A percentile compares a stretch with the other conserved stretches of the same genome.
These are phyloP conservation scores for Chenopodium berlandieri DNA, from an alignment of 148 eudicot species.

Conservation along the genomic window DNA sequence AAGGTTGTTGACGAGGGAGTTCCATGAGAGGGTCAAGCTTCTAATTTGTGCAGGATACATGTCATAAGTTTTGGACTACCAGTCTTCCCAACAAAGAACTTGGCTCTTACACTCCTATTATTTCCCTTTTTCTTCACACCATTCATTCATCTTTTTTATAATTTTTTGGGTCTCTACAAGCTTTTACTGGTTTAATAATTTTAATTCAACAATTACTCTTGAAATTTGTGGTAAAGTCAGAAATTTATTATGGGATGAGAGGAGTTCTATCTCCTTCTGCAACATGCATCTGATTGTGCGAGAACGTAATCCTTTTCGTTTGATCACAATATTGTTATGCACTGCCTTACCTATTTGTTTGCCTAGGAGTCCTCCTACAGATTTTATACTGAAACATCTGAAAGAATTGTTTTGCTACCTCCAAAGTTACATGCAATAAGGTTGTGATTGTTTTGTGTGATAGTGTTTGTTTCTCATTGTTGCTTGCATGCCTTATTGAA, in stretches of 20 bases:
- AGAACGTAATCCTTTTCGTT: background rate
- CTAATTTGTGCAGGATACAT: background rate
- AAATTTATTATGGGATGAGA: no score
- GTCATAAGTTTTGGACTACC: background rate
- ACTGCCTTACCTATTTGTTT: background rate
- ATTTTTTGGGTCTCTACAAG: no score
- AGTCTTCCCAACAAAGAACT: background rate
- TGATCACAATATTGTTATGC: background rate
- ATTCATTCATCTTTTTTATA: no score
- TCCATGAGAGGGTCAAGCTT: background rate
- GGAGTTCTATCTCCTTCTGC: background rate
- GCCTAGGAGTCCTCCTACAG: background rate
- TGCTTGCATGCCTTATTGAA: slow-evolving; percentile 1
- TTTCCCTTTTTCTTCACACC: no score
- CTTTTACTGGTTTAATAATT: no score
- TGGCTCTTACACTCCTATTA: no score
- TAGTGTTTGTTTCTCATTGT: background rate
- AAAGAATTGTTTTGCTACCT: background rate
- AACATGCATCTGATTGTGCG: background rate
- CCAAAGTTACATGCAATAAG: background rate
- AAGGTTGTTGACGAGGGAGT: background rate
- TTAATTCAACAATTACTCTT: no score
- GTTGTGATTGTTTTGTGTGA: background rate
- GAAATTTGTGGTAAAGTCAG: no score
- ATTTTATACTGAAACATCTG: background rate